phyloP scores from a whole-genome alignment of 306 rosid species.

The Nissolia schottii region DNA sequence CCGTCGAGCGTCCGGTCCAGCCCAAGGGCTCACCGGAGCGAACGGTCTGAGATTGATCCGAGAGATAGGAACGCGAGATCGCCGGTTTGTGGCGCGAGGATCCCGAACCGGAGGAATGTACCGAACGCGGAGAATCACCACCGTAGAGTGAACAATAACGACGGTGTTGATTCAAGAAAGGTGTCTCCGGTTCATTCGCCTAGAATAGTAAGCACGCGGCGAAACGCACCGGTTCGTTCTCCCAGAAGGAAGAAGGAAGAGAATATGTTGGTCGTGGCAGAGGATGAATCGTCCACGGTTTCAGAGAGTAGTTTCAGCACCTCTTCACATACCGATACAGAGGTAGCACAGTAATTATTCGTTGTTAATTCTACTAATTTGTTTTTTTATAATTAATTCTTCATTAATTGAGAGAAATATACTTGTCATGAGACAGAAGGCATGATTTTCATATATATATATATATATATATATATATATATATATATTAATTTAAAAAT shows the following conservation, averaged over 20 bases:
- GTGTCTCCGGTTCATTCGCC: slow-evolving; percentile 73
- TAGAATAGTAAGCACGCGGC: slow-evolving; percentile 39
- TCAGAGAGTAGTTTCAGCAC: slow-evolving; percentile 71
- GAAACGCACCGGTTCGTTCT: slow-evolving; percentile 41
- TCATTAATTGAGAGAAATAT: neutral
- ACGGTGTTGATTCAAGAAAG: slow-evolving; percentile 48
- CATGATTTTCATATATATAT: no score
- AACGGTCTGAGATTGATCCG: slow-evolving; percentile 27
- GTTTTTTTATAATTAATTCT: neutral
- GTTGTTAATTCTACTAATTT: neutral
- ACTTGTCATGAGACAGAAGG: no score
- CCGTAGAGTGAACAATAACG: slow-evolving; percentile 29
- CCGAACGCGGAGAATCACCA: slow-evolving; percentile 24
- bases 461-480: no score
- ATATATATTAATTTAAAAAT: no score
- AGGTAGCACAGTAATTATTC: slow-evolving; percentile 38
- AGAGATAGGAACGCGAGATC: neutral
- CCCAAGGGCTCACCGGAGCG: slow-evolving; percentile 37
- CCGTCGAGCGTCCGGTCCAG: slow-evolving; percentile 35
- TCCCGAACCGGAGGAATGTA: slow-evolving; percentile 54
- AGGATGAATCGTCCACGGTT: slow-evolving; percentile 71
- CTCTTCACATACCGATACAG: slow-evolving; percentile 64
- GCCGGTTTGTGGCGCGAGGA: neutral
- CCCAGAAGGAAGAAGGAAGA: slow-evolving; percentile 47
- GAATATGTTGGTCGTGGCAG: slow-evolving; percentile 31